Percentiles rank a stretch among this genome's conserved stretches.
These are phyloP conservation scores for Trichophyton rubrum DNA, from an alignment of 2,329 filamentous ascomycete genomes.

Conservation along the genomic window DNA sequence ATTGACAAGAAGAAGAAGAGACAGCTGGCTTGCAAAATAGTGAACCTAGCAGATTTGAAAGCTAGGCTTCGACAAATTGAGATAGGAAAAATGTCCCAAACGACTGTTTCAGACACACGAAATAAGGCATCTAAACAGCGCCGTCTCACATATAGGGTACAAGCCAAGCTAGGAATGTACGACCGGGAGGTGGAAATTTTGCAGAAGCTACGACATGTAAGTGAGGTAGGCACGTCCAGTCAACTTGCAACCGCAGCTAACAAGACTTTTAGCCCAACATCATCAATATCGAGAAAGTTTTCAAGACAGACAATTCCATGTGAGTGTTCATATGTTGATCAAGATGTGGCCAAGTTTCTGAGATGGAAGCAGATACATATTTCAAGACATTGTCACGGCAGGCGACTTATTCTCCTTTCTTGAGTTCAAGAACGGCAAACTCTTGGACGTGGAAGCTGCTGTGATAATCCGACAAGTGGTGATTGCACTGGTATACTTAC, in stretches of 20 bases:
- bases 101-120: too few species aligned
- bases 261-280: slow-evolving; percentile 42
- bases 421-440: slow-evolving; percentile 35
- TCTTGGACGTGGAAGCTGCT: slow-evolving; percentile 41
- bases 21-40: slow-evolving; percentile 37
- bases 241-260: background rate
- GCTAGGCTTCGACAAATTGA: slow-evolving; percentile 9
- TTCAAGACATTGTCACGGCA: slow-evolving; percentile 47
- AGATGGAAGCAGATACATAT: slow-evolving; percentile 41
- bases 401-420: slow-evolving; percentile 51
- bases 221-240: slow-evolving; percentile 8
- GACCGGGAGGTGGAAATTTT: slow-evolving; percentile 37
- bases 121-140: background rate
- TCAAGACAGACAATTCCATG: slow-evolving; percentile 41
- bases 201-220: slow-evolving; percentile 41
- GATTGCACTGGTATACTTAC: slow-evolving; percentile 47
- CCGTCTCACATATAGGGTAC: slow-evolving; percentile 2
- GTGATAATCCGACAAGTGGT: slow-evolving; percentile 45
- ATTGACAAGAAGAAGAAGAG: slow-evolving; percentile 20
- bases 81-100: background rate
- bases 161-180: slow-evolving; percentile 9
- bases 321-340: slow-evolving; percentile 18
- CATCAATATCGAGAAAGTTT: slow-evolving; percentile 44
- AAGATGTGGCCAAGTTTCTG: slow-evolving; percentile 8
- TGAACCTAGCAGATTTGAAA: slow-evolving; percentile 26